phyloP scores from a whole-genome alignment of 1,284 basidiomycete species.

The Ganoderma sinense region DNA sequence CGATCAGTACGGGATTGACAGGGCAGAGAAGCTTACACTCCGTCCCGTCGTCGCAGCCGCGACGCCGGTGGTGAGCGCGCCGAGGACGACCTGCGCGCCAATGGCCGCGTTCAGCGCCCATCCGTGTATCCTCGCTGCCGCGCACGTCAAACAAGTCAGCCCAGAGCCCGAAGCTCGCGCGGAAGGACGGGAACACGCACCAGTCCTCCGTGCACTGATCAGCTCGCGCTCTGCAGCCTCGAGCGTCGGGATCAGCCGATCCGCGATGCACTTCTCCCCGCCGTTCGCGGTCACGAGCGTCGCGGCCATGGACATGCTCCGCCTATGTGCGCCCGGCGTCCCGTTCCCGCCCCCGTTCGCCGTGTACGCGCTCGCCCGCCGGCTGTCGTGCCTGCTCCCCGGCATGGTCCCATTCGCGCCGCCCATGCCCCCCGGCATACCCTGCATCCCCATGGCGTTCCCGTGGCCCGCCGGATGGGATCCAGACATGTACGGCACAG shows the following conservation, averaged over 20 bases:
- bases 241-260: slow-evolving; percentile 44
- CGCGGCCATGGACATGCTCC: slow-evolving; percentile 7
- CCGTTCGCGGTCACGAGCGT: slow-evolving; percentile 14
- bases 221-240: slow-evolving; percentile 37
- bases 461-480: neutral
- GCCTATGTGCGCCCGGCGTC: slow-evolving; percentile 3
- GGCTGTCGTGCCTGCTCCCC: neutral
- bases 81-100: slow-evolving; percentile 65
- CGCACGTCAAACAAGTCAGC: slow-evolving; percentile 3
- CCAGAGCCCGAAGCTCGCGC: neutral
- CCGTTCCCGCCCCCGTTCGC: neutral
- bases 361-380: neutral
- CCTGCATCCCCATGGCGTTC: slow-evolving; percentile 2
- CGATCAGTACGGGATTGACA: neutral
- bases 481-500: slow-evolving; percentile 16
- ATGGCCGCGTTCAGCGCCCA: slow-evolving; percentile 62
- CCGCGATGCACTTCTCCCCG: slow-evolving; percentile 35
- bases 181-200: slow-evolving; percentile 28
- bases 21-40: slow-evolving; percentile 37
- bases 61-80: slow-evolving; percentile 71
- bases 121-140: slow-evolving; percentile 54
- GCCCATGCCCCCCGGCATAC: neutral
- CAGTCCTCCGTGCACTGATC: slow-evolving; percentile 30
- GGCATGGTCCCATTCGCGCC: neutral
- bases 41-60: slow-evolving; percentile 55